Evolutionary conservation across 2,329 filamentous ascomycete genomes (phyloP), one percentile per base, ranked within the genome.

Genomic region (Cercospora brassicicola): DNA sequence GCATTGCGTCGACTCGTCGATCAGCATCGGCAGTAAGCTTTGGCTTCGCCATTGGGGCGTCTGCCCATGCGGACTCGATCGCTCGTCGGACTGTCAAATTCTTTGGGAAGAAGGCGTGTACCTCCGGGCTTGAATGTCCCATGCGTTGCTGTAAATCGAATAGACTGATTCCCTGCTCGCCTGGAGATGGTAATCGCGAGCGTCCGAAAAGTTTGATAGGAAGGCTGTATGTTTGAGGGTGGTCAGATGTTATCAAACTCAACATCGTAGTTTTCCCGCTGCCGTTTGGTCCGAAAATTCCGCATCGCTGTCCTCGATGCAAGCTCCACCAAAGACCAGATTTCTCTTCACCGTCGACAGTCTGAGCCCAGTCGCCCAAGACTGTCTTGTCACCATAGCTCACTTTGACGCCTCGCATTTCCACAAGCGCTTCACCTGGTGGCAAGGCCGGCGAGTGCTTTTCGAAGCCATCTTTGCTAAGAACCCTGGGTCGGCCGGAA

Each of bases 251-350:
- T 67, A 99, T 91, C 5, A 99, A 85, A 4, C 93, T 95, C 30
- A 98, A 87, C 45, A 99, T 86, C 0, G 95, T 99, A 0, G 95
- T 99, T 82, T 99, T 99, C 18, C 95, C 95, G 0, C 93, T 97
- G 26, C 87, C 95, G 74, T 99, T 98, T 33, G 94, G 91, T 0
- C 95, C 95, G 76, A 99, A 95, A 18, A 98, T 87, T 2, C 92
- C 94, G 91, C 93, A 97, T 70, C 94, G 88, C 77, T 97, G 89
- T 26, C 94, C 94, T 62, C 90, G 87, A 45, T 89, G 87, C 26
- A 98, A 89, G 0, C 86, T 91, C 93, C 95, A 97, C 76, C 90
- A 86, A 5, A 98, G 82, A 0, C 94, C 94, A 30, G 69, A 20
- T 28, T 56, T 66, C 18, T 80, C 72, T 57, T 82, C 73, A 0